A percentile compares a stretch with the other conserved stretches of the same genome.
phyloP scores from a whole-genome alignment of 208 protist species.

The Crithidia acanthocephali region DNA sequence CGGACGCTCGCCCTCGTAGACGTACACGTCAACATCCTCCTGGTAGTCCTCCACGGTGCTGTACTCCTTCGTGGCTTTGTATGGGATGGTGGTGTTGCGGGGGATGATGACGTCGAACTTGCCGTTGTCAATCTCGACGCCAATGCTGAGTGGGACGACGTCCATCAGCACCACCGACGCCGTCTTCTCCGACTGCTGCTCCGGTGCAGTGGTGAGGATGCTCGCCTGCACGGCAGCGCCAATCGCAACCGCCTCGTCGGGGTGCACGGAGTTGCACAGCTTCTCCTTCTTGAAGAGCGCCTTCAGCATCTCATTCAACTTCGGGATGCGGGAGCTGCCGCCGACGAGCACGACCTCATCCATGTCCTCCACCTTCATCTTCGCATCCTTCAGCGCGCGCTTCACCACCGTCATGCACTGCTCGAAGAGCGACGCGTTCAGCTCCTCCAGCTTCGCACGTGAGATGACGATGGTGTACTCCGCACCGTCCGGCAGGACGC shows the following conservation, averaged over 20 bases:
- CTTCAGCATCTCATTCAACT: constrained; percentile 91
- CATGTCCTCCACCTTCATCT: constrained; percentile 79
- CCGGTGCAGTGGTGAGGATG: constrained; percentile 84
- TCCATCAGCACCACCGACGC: constrained; percentile 97
- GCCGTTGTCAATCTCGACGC: constrained; percentile 96
- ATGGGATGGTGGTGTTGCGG: constrained; percentile 92
- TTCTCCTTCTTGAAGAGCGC: constrained; percentile 73
- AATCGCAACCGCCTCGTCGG: constrained; percentile 99
- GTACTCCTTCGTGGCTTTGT: constrained; percentile 94
- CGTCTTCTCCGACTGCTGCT: constrained; percentile 72
- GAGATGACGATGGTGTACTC: constrained; percentile 97
- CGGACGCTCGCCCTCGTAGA: constrained; percentile 99
- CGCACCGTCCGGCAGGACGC: constrained; percentile 91
- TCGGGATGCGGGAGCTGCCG: constrained; percentile 97
- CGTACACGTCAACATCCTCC: constrained; percentile 98
- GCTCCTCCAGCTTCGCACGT: constrained; percentile 98
- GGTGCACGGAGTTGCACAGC: constrained; percentile 94
- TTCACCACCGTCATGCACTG: constrained; percentile 79
- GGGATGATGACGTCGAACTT: constrained; percentile 93
- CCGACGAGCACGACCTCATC: constrained; percentile 96
- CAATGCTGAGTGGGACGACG: constrained; percentile 96
- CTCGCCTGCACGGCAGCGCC: constrained; percentile 99
- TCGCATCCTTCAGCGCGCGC: constrained; percentile 89
- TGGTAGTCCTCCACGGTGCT: constrained; percentile 98
- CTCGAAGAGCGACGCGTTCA: constrained; percentile 86